These are phyloP conservation scores for Plantago coronopus DNA, from an alignment of 305 asterid species.

Conservation along the genomic window DNA sequence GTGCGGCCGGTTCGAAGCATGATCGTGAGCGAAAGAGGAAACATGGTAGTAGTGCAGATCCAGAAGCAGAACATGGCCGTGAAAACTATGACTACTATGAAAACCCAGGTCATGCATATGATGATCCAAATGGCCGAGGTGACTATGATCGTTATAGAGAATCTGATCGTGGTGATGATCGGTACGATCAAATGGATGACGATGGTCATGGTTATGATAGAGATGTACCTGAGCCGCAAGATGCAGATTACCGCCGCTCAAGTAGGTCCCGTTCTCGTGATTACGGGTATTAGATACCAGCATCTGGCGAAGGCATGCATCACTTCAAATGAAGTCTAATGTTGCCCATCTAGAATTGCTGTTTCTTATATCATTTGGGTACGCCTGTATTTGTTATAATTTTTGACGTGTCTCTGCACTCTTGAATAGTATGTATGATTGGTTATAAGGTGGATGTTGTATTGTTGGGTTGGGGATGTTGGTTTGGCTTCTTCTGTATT, in stretches of 20 bases:
- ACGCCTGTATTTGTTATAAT: not conserved
- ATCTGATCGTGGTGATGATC: conserved; percentile 51
- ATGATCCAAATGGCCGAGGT: conserved; percentile 41
- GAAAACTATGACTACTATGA: conserved; percentile 61
- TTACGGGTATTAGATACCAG: conserved; percentile 30
- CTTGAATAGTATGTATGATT: not conserved
- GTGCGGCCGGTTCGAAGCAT: conserved; percentile 47
- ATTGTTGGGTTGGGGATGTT: not conserved
- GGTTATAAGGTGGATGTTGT: not conserved
- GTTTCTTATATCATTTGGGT: not conserved
- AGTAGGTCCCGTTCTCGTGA: conserved; percentile 62
- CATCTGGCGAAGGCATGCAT: not conserved
- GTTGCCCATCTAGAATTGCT: not conserved
- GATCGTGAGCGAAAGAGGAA: conserved; percentile 56
- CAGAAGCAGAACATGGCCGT: conserved; percentile 49
- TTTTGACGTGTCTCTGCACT: not conserved
- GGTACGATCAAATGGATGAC: conserved; percentile 81
- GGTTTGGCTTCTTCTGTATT: not conserved
- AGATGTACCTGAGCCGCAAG: conserved; percentile 52
- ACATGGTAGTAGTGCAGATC: conserved; percentile 36
- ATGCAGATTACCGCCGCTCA: conserved; percentile 51
- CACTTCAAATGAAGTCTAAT: not conserved
- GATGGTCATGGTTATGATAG: conserved; percentile 64
- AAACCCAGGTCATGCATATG: conserved; percentile 42
- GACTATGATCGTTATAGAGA: conserved; percentile 65